These are phyloP conservation scores for Pontederia crassipes DNA, from an alignment of 176 grass and related monocot genomes.

Conservation along the genomic window DNA sequence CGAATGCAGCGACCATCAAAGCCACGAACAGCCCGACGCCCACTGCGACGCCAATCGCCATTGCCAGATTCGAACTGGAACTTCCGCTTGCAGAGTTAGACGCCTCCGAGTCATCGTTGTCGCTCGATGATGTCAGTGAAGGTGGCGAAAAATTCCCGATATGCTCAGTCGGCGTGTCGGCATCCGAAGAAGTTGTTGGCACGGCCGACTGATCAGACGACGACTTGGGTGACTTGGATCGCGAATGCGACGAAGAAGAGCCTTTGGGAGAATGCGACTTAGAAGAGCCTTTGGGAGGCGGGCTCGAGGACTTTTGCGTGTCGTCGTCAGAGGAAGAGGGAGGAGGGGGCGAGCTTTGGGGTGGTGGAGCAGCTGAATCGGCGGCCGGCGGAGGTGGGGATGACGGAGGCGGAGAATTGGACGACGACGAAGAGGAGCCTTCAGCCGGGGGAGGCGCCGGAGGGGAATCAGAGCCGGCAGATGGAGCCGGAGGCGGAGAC, in stretches of 20 bases:
- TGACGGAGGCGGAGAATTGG: neutral
- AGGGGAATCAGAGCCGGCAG: too few species aligned
- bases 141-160: neutral
- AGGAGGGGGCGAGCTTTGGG: too few species aligned
- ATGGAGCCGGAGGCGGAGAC: too few species aligned
- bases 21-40: conserved; percentile 30
- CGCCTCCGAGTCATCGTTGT: too few species aligned
- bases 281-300: too few species aligned
- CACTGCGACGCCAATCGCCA: conserved; percentile 25
- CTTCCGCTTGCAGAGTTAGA: neutral
- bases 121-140: neutral
- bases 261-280: too few species aligned
- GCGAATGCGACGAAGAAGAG: too few species aligned
- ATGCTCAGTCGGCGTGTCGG: neutral
- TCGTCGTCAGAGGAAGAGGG: neutral
- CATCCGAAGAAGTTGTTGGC: conserved; percentile 6
- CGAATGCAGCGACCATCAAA: conserved; percentile 31
- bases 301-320: neutral
- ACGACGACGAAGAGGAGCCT: conserved; percentile 1
- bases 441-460: neutral
- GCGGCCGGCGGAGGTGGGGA: neutral
- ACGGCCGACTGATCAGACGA: neutral
- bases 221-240: neutral
- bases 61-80: neutral
- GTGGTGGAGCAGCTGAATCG: neutral